These are phyloP conservation scores for Alternaria brassicicola DNA, from an alignment of 2,329 filamentous ascomycete genomes.

Conservation along the genomic window DNA sequence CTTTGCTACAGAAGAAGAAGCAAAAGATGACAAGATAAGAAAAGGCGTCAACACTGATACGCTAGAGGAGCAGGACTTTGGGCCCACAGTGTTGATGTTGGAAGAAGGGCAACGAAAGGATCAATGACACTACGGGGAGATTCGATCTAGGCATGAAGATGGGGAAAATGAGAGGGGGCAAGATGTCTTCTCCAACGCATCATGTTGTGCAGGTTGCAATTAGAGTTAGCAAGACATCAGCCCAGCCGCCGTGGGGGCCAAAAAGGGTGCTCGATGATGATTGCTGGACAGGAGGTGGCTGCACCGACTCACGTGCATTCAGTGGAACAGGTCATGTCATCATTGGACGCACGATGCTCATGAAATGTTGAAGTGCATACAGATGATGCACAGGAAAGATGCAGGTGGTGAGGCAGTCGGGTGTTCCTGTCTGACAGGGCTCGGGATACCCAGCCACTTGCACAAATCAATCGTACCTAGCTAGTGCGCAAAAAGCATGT, in stretches of 20 bases:
- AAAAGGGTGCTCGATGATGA: not conserved
- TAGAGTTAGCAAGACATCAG: not conserved
- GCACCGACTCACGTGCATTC: not conserved
- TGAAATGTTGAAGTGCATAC: not conserved
- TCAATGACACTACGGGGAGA: not conserved
- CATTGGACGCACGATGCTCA: not conserved
- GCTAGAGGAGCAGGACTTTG: conserved; percentile 24
- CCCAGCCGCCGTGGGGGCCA: not conserved
- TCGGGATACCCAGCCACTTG: not conserved
- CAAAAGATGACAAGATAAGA: conserved; percentile 5
- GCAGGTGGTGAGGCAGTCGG: not conserved
- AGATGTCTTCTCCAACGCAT: not conserved
- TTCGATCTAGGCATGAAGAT: not conserved
- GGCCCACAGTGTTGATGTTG: conserved; percentile 24
- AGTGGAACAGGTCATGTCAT: not conserved
- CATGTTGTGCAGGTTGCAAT: not conserved
- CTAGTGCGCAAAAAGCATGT: not conserved
- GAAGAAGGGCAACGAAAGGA: not conserved
- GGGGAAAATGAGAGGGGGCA: not conserved
- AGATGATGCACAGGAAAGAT: too few species aligned
- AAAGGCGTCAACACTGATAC: conserved; percentile 20
- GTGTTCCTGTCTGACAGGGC: not conserved
- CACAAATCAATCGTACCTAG: not conserved
- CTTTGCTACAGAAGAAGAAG: conserved; percentile 22
- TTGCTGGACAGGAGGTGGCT: not conserved